Conservation (phyloP, 148 eudicot species). For the Silene uniflora region DNA sequence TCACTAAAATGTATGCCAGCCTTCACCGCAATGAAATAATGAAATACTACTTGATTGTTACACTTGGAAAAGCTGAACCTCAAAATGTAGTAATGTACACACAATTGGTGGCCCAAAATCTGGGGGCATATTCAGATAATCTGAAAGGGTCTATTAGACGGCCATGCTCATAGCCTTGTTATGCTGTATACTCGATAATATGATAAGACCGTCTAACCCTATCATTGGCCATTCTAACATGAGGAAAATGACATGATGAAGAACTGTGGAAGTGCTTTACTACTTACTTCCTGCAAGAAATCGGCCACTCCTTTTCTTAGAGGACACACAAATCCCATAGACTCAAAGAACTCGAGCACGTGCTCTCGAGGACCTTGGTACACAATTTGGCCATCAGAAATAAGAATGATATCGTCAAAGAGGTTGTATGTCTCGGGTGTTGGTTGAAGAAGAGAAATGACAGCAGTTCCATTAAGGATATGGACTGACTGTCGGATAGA, state of each 20-base stretch:
- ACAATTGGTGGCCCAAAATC: too few species aligned
- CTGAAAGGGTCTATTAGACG: too few species aligned
- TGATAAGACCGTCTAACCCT: too few species aligned
- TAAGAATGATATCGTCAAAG: slow-evolving; percentile 54
- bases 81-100: neutral
- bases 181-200: too few species aligned
- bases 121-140: too few species aligned
- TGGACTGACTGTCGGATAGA: slow-evolving; percentile 38
- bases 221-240: too few species aligned
- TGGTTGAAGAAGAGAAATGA: slow-evolving; percentile 50
- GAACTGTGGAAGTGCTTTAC: too few species aligned
- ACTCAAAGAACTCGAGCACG: slow-evolving; percentile 34
- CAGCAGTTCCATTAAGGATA: slow-evolving; percentile 30
- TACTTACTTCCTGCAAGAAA: slow-evolving; percentile 36
- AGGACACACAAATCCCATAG: slow-evolving; percentile 27
- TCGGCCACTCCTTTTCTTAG: slow-evolving; percentile 30
- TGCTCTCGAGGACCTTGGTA: slow-evolving; percentile 46
- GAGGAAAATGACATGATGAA: neutral
- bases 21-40: too few species aligned
- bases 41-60: too few species aligned
- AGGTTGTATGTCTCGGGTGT: slow-evolving; percentile 52
- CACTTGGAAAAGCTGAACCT: too few species aligned
- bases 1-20: too few species aligned
- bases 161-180: too few species aligned
- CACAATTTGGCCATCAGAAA: slow-evolving; percentile 45